Evolutionary conservation across 2,329 filamentous ascomycete genomes (phyloP).

Genomic region (Phyllosticta citriasiana): DNA sequence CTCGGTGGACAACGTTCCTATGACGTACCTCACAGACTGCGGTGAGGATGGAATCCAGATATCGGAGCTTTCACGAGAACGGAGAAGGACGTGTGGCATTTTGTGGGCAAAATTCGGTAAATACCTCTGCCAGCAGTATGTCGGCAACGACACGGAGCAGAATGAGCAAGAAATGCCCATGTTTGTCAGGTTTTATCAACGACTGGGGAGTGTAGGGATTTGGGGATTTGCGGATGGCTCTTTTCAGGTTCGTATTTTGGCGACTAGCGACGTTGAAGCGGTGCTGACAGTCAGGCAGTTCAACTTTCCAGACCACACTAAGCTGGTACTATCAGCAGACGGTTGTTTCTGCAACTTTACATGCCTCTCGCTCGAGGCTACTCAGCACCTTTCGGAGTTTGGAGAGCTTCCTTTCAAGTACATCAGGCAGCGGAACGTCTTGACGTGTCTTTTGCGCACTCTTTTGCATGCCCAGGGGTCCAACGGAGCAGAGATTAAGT

Average conservation of each 20-base stretch:
- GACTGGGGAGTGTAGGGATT: slow-evolving; percentile 69
- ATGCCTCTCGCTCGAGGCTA: slow-evolving; percentile 62
- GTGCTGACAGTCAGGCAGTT: slow-evolving; percentile 43
- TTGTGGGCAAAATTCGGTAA: slow-evolving; percentile 60
- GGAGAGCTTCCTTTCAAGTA: slow-evolving; percentile 55
- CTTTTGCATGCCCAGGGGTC: slow-evolving; percentile 52
- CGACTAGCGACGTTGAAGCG: not conserved
- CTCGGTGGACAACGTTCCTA: slow-evolving; percentile 29
- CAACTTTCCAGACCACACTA: slow-evolving; percentile 83
- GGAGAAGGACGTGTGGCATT: slow-evolving; percentile 45
- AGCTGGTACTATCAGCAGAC: slow-evolving; percentile 65
- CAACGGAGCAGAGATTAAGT: slow-evolving; percentile 39
- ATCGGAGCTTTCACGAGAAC: slow-evolving; percentile 51
- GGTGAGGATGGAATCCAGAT: slow-evolving; percentile 53
- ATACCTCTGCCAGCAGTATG: slow-evolving; percentile 48
- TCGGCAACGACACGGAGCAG: slow-evolving; percentile 30
- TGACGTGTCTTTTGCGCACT: slow-evolving; percentile 63
- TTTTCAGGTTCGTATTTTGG: slow-evolving; percentile 48
- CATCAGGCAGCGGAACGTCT: slow-evolving; percentile 58
- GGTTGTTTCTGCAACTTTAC: slow-evolving; percentile 72
- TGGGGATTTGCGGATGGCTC: slow-evolving; percentile 76
- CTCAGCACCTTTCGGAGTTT: slow-evolving; percentile 52
- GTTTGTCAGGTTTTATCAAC: slow-evolving; percentile 71
- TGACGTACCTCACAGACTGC: slow-evolving; percentile 67
- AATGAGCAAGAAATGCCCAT: slow-evolving; percentile 21